Base-by-base conservation (phyloP, 2,329 filamentous ascomycete genomes). In the Harringtonia lauricola region DNA sequence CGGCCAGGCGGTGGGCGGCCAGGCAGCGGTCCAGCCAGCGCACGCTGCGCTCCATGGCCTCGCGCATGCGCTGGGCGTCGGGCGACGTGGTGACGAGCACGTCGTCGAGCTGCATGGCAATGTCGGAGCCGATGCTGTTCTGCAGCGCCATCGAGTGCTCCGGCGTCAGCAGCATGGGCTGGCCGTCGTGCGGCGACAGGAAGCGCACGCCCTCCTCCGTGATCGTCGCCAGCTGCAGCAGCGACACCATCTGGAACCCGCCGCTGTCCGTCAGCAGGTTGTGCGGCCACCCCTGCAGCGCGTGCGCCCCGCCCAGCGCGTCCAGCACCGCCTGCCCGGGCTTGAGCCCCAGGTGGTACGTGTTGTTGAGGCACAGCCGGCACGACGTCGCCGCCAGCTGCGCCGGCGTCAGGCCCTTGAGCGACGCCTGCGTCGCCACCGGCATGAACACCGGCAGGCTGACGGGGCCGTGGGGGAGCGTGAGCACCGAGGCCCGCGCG, bases 71-170 rank as follows among this genome's bases (percentile, higher is more conserved):
- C 18, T 70, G 81, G 44, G 77, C 70, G 62, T 98, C 92, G 0
- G 90, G 90, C 0, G 88, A 95, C 0, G 92, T 98, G 0, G 92
- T 96, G 26, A 88, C 90, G 41, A 98, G 83, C 14, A 98, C 94
- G 62, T 98, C 94, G 68, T 98, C 92, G 4, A 98, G 79, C 64
- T 98, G 94, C 94, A 98, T 98, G 52, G 96, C 95, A 54, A 98
- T 96, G 64, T 98, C 92, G 50, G 87, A 94, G 51, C 92, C 92
- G 56, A 98, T 98, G 43, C 83, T 90, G 64, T 98, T 96, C 61
- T 98, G 92, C 4, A 98, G 73, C 12, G 81, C 83, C 55, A 98
- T 95, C 1, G 92, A 96, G 66, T 96, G 90, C 62, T 98, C 94
- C 0, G 92, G 92, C 0, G 92, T 98, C 38, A 98, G 79, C 12